Percentiles rank a stretch among this genome's conserved stretches.
Conservation (phyloP, 345 rosid genomes). For the Eucalyptus tenuipes region DNA sequence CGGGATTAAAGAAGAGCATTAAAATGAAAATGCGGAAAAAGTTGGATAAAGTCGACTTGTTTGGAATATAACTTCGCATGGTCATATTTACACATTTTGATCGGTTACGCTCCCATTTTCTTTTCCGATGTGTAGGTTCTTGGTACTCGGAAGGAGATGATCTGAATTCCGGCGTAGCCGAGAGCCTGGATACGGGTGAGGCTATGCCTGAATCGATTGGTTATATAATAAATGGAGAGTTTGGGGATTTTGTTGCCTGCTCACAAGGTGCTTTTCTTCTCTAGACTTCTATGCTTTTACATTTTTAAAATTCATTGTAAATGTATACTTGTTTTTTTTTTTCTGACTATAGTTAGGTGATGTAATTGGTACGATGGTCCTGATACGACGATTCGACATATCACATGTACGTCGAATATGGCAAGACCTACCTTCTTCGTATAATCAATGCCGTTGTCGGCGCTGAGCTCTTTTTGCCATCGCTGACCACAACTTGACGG, state of each 20-base stretch:
- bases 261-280: neutral
- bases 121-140: neutral
- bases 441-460: slow-evolving; percentile 13
- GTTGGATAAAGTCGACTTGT: neutral
- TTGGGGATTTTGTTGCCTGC: neutral
- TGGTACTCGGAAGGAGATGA: neutral
- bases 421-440: slow-evolving; percentile 14
- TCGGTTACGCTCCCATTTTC: neutral
- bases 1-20: neutral
- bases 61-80: neutral
- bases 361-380: neutral
- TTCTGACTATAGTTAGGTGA: neutral
- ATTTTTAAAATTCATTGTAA: neutral
- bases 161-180: neutral
- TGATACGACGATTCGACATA: neutral
- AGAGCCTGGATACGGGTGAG: neutral
- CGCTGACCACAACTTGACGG: slow-evolving; percentile 10
- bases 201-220: neutral
- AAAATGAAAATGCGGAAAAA: neutral
- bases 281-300: neutral
- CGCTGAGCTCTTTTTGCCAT: slow-evolving; percentile 15
- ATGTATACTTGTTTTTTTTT: neutral
- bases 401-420: neutral
- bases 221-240: neutral
- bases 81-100: neutral